These are phyloP conservation scores for Cryptococcus maquisensis DNA, from an alignment of 1,284 basidiomycete species.

Conservation along the genomic window DNA sequence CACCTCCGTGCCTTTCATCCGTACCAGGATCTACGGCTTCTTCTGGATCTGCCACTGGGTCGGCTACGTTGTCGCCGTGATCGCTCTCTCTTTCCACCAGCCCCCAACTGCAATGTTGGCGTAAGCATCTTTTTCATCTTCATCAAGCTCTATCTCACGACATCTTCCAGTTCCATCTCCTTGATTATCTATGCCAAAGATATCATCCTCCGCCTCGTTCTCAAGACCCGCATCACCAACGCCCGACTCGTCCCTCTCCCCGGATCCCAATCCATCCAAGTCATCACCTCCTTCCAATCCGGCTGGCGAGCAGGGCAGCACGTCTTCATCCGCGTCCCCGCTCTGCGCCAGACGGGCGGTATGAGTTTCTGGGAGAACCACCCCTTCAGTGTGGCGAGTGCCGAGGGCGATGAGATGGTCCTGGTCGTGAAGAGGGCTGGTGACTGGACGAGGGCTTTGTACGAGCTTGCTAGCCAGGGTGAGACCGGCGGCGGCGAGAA, in stretches of 20 bases:
- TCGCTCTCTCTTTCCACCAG: conserved; percentile 77
- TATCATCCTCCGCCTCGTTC: conserved; percentile 28
- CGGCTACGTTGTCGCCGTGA: conserved; percentile 72
- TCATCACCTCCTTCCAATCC: conserved; percentile 33
- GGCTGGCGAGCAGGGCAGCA: conserved; percentile 51
- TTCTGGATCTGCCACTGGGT: conserved; percentile 54
- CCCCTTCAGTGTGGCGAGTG: conserved; percentile 49
- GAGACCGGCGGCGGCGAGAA: background rate
- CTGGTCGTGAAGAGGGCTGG: conserved; percentile 43
- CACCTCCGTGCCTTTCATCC: conserved; percentile 40
- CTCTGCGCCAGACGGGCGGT: conserved; percentile 18
- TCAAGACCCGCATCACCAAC: conserved; percentile 36
- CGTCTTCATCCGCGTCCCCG: conserved; percentile 45
- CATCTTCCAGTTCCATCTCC: conserved; percentile 53
- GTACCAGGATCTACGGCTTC: conserved; percentile 30
- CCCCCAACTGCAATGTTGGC: conserved; percentile 64
- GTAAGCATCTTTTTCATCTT: conserved; percentile 12
- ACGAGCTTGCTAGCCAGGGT: conserved; percentile 19
- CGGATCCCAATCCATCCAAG: conserved; percentile 27
- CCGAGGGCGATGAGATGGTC: conserved; percentile 37
- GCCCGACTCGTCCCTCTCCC: conserved; percentile 38
- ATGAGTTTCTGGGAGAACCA: conserved; percentile 52
- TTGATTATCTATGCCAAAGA: conserved; percentile 48
- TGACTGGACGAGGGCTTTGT: conserved; percentile 41
- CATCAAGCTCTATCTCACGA: background rate